These are phyloP conservation scores for Zygosaccharomyces sapae DNA, from an alignment of 1,139 yeast genomes.

Conservation along the genomic window DNA sequence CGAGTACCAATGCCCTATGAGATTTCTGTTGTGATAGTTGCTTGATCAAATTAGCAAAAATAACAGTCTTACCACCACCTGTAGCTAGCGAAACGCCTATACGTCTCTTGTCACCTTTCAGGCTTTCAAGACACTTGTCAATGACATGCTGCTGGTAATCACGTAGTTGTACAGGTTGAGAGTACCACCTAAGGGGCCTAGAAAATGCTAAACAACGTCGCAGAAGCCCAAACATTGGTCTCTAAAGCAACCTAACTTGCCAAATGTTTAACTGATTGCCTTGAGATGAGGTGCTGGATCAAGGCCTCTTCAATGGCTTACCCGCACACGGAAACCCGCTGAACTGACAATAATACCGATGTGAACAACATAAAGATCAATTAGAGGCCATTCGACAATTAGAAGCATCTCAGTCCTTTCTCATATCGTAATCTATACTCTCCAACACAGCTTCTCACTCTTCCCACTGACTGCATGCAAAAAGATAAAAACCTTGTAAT, in stretches of 20 bases:
- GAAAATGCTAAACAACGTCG: neutral
- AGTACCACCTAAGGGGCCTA: constrained; percentile 6
- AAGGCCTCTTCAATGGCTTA: neutral
- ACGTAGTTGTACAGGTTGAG: constrained; percentile 37
- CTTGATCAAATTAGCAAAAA: constrained; percentile 64
- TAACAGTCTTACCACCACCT: constrained; percentile 93
- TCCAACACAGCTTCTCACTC: no score
- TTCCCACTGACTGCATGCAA: no score
- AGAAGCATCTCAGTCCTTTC: no score
- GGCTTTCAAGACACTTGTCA: constrained; percentile 48
- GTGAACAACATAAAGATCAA: neutral
- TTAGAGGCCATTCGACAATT: no score
- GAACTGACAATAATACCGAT: neutral
- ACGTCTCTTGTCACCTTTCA: constrained; percentile 47
- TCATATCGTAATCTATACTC: no score
- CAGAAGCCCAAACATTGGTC: neutral
- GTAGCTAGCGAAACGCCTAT: constrained; percentile 88
- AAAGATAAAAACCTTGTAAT: no score
- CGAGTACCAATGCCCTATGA: constrained; percentile 55
- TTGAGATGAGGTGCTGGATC: neutral
- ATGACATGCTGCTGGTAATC: constrained; percentile 76
- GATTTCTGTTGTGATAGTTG: constrained; percentile 37
- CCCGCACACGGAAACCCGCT: neutral
- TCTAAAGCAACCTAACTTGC: neutral
- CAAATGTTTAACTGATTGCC: neutral